Base-by-base conservation (phyloP, 495 filamentous ascomycete genomes). In the Talaromyces trachyspermus region DNA sequence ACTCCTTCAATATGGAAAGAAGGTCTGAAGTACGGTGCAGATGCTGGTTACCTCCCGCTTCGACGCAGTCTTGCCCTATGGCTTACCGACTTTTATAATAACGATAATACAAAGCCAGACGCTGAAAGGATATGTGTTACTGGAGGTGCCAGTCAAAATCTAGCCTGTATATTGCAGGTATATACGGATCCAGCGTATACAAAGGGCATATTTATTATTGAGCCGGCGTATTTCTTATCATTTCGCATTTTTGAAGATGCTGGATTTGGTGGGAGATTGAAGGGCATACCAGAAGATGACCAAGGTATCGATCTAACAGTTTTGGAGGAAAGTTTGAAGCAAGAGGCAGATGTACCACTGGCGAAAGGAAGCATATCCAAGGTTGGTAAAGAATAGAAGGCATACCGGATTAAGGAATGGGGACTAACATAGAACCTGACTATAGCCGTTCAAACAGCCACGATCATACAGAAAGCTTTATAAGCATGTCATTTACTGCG, bases 131-230 rank as follows among this genome's bases (percentile, higher is more conserved):
- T 88, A 18, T 77, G 75, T 55, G 77, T 89, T 51, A 84, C 85
- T 0, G 77, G 81, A n/a, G 85, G 72, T 3, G 85, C 85, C 2
- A 73, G 65, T 24, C 83, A 86, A 56, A 78, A 71, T 50, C 55
- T 89, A 2, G 78, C 77, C 5, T 74, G 69, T 43, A 58, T 85
- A 1, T 65, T 89, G 17, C 68, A 74, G 51, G 70, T 73, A 3
- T 88, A 78, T 49, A 80, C 83, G 0, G 84, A 86, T 55, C 83
- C 84, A 0, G 60, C 60, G 1, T 79, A 76, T 46, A 89, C 85
- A 11, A 63, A 68, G 35, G 70, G 65, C 27, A 72, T 87, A 11
- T 89, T 84, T 79, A 64, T 80, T 49, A 75, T 82, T 0, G 75
- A 76, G 27, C 85, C 85, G 29, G 74, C 77, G 20, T 89, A 88